Conservation (phyloP, 1,284 basidiomycete genomes). For the Abortiporus biennis region DNA sequence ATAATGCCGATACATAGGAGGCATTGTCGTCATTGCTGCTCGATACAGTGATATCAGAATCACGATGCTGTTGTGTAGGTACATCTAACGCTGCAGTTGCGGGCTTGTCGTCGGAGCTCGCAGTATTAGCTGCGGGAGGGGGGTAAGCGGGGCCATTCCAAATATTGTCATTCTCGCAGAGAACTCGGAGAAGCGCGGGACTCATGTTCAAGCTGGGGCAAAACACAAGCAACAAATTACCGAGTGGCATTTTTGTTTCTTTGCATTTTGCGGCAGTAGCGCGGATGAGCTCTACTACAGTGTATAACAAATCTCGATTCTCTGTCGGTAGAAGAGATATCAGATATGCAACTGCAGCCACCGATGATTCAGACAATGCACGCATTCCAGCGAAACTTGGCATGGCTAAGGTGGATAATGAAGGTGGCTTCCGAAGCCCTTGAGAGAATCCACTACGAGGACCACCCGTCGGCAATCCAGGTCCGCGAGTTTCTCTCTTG, state of each 20-base stretch:
- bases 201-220: slow-evolving; percentile 78
- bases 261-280: slow-evolving; percentile 55
- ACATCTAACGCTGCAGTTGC: background rate
- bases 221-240: slow-evolving; percentile 74
- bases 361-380: slow-evolving; percentile 49
- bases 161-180: slow-evolving; percentile 66
- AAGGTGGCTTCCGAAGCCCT: slow-evolving; percentile 67
- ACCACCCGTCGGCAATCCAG: slow-evolving; percentile 35
- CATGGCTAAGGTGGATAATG: slow-evolving; percentile 68
- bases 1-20: slow-evolving; percentile 27
- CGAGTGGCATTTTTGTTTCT: slow-evolving; percentile 81
- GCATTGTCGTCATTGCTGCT: slow-evolving; percentile 19
- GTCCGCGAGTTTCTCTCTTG: no score
- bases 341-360: slow-evolving; percentile 48
- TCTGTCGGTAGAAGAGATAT: slow-evolving; percentile 62
- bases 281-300: slow-evolving; percentile 67
- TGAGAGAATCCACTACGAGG: slow-evolving; percentile 31
- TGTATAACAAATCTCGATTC: slow-evolving; percentile 68
- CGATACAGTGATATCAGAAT: background rate
- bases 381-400: slow-evolving; percentile 54
- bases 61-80: background rate
- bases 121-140: background rate
- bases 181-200: slow-evolving; percentile 62
- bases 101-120: background rate
- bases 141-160: slow-evolving; percentile 37